These are phyloP conservation scores for Oryza longistaminata DNA, from an alignment of 176 grass and related monocot species.

Conservation along the genomic window DNA sequence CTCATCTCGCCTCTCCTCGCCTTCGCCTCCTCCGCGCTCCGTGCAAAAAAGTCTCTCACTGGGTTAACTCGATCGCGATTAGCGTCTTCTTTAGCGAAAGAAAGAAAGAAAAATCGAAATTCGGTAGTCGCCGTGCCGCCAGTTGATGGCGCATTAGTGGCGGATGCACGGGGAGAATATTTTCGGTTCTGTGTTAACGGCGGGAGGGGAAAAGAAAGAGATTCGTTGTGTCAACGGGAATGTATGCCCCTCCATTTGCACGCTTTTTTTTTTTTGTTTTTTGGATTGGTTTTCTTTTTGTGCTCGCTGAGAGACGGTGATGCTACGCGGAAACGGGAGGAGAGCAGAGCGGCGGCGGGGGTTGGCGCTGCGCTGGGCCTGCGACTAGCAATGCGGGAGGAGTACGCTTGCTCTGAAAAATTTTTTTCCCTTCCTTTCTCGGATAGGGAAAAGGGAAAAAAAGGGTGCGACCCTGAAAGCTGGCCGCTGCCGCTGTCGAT, in stretches of 20 bases:
- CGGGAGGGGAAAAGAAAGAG: constrained; percentile 29
- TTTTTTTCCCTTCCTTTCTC: not conserved
- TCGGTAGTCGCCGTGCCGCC: constrained; percentile 3
- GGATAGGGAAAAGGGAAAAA: not conserved
- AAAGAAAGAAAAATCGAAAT: constrained; percentile 1
- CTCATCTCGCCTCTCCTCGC: not conserved
- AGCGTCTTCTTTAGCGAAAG: not conserved
- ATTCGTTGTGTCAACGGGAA: constrained; percentile 68
- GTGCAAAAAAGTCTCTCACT: constrained; percentile 44
- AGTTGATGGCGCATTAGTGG: constrained; percentile 47
- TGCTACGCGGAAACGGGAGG: constrained; percentile 11
- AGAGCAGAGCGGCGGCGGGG: not conserved
- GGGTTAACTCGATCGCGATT: constrained; percentile 16
- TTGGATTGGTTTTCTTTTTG: not conserved
- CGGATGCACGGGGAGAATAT: constrained; percentile 42
- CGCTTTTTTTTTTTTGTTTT: not conserved
- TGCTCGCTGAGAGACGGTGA: not conserved
- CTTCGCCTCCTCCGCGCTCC: constrained; percentile 1
- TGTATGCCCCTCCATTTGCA: constrained; percentile 36
- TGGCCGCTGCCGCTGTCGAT: constrained; percentile 11
- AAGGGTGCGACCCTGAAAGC: constrained; percentile 1
- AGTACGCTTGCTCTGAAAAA: constrained; percentile 50
- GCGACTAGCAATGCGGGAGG: constrained; percentile 44
- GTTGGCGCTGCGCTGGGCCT: not conserved
- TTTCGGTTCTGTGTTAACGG: constrained; percentile 12